Percentiles rank a stretch among this genome's conserved stretches.
phyloP scores from a whole-genome alignment of 306 rosid genomes.

The Corylus heterophylla region DNA sequence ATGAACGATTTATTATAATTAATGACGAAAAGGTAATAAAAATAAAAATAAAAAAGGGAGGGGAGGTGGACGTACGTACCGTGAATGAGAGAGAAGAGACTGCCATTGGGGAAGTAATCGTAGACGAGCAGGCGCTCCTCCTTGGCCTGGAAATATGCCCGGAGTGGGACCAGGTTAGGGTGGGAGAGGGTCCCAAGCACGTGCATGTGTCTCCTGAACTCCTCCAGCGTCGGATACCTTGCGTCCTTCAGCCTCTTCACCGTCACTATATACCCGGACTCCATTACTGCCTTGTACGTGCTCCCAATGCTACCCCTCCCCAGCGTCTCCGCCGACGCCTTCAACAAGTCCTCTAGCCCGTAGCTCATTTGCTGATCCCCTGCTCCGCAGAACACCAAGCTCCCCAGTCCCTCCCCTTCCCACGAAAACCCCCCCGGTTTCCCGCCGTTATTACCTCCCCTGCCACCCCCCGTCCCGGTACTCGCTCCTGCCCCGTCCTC shows the following conservation, averaged over 20 bases:
- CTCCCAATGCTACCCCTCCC: constrained; percentile 93
- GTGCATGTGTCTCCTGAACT: constrained; percentile 65
- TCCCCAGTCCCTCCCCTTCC: constrained; percentile 94
- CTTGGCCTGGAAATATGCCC: constrained; percentile 96
- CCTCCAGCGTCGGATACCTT: constrained; percentile 63
- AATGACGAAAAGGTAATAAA: background rate
- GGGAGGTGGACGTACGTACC: constrained; percentile 47
- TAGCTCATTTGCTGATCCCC: constrained; percentile 88
- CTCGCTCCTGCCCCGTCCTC: background rate
- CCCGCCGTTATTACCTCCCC: constrained; percentile 46
- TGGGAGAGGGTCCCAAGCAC: constrained; percentile 74
- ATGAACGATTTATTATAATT: too few species aligned
- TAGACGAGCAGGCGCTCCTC: constrained; percentile 90
- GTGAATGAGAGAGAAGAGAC: constrained; percentile 92
- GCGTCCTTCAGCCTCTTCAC: constrained; percentile 90
- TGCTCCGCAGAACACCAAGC: constrained; percentile 91
- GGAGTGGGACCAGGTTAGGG: constrained; percentile 82
- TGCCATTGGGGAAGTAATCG: constrained; percentile 96
- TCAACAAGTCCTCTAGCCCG: constrained; percentile 76
- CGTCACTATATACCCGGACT: constrained; percentile 84
- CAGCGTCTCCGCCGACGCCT: constrained; percentile 92
- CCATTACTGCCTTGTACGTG: constrained; percentile 97
- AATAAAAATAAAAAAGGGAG: background rate
- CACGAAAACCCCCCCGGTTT: constrained; percentile 75
- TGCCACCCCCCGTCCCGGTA: constrained; percentile 29